Evolutionary conservation across 352 stramenopile genomes (phyloP).

Genomic region (Elongisporangium undulatum): DNA sequence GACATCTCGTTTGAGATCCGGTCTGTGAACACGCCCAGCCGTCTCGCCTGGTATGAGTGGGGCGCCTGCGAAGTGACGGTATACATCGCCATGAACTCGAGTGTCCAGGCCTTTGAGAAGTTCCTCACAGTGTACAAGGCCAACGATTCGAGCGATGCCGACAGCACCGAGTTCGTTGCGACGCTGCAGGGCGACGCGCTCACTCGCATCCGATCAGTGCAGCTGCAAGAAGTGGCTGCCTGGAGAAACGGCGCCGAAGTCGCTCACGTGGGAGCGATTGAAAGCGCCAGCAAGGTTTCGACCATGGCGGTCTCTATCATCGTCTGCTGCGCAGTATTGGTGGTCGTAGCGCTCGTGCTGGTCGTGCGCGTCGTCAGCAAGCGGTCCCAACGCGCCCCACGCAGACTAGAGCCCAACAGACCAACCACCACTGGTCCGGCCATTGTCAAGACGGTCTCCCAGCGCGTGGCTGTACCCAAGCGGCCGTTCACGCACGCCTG

Average conservation of each 20-base stretch:
- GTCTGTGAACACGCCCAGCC: constrained; percentile 18
- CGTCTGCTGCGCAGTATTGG: constrained; percentile 21
- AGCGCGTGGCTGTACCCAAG: constrained; percentile 14
- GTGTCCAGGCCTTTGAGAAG: constrained; percentile 29
- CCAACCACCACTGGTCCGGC: constrained; percentile 6
- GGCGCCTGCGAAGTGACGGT: constrained; percentile 26
- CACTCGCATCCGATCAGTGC: constrained; percentile 24
- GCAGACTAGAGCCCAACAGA: constrained; percentile 13
- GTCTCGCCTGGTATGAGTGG: constrained; percentile 30
- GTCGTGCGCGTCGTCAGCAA: constrained; percentile 25
- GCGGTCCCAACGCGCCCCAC: constrained; percentile 11
- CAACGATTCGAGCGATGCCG: constrained; percentile 2
- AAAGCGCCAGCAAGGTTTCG: constrained; percentile 11
- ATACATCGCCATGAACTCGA: constrained; percentile 33
- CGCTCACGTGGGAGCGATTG: constrained; percentile 21
- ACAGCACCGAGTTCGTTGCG: constrained; percentile 17
- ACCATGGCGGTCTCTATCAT: constrained; percentile 20
- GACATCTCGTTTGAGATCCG: constrained; percentile 28
- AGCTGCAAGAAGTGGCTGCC: constrained; percentile 27
- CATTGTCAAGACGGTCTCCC: constrained; percentile 15
- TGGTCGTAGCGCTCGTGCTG: constrained; percentile 23
- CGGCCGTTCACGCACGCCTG: constrained; percentile 31
- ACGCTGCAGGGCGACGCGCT: constrained; percentile 23
- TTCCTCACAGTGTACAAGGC: constrained; percentile 30
- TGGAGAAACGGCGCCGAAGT: constrained; percentile 34